Conservation (phyloP, 345 rosid genomes). For the Citrus reticulata region DNA sequence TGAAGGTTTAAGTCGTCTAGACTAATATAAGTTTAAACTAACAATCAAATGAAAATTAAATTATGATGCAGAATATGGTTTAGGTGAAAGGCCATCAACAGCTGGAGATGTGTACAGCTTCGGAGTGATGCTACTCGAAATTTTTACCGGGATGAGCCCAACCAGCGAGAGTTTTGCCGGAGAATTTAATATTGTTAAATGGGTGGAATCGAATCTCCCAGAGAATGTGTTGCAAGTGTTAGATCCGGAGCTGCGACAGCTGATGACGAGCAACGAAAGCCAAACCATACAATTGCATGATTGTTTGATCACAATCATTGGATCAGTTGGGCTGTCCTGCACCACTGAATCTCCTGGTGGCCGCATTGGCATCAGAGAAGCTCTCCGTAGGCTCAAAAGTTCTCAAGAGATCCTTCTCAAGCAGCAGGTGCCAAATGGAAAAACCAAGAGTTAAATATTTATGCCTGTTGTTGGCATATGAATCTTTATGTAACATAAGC, state of each 20-base stretch:
- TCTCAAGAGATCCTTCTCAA: constrained; percentile 1
- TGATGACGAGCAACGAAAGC: background rate
- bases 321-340: constrained; percentile 39
- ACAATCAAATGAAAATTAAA: too few species aligned
- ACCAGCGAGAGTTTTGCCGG: background rate
- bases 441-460: too few species aligned
- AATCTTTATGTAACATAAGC: too few species aligned
- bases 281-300: background rate
- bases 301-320: constrained; percentile 30
- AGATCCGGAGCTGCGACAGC: constrained; percentile 30
- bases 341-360: constrained; percentile 26
- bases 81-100: constrained; percentile 41
- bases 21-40: background rate
- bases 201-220: constrained; percentile 33
- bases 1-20: too few species aligned
- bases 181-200: constrained; percentile 27
- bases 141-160: background rate
- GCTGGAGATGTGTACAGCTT: constrained; percentile 50
- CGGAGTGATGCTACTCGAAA: constrained; percentile 15
- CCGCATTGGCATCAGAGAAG: constrained; percentile 37
- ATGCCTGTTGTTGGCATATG: too few species aligned
- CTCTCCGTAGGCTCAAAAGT: constrained; percentile 27
- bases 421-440: too few species aligned
- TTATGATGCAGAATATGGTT: background rate
- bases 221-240: constrained; percentile 15